phyloP scores from a whole-genome alignment of 2,329 filamentous ascomycete species.

The Apiospora hydei region DNA sequence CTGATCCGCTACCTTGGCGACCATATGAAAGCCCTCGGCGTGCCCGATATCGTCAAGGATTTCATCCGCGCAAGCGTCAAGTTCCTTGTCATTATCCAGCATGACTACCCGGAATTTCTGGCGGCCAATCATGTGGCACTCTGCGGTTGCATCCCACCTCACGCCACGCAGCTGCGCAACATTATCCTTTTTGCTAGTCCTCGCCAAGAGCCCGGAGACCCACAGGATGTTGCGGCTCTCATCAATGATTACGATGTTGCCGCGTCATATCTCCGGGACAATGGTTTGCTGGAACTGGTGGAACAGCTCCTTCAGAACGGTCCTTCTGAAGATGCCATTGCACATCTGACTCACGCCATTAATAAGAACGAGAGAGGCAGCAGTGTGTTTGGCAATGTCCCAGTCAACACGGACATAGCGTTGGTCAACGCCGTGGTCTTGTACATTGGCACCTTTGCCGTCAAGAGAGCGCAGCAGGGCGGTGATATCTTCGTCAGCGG shows the following conservation, averaged over 20 bases:
- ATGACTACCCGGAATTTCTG: conserved; percentile 94
- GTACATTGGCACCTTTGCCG: conserved; percentile 79
- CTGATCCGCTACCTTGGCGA: conserved; percentile 79
- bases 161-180: conserved; percentile 88
- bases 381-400: conserved; percentile 71
- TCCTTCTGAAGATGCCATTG: conserved; percentile 74
- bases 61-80: conserved; percentile 86
- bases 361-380: conserved; percentile 64
- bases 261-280: conserved; percentile 60
- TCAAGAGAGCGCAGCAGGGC: conserved; percentile 65
- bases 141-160: conserved; percentile 80
- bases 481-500: conserved; percentile 69
- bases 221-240: conserved; percentile 80
- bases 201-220: conserved; percentile 75
- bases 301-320: conserved; percentile 67
- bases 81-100: conserved; percentile 83
- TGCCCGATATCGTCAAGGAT: conserved; percentile 76
- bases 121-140: conserved; percentile 86
- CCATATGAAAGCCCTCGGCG: conserved; percentile 76
- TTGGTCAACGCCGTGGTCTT: conserved; percentile 85
- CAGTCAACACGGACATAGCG: conserved; percentile 71
- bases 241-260: conserved; percentile 72
- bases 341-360: conserved; percentile 78
- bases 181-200: conserved; percentile 77
- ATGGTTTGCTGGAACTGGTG: conserved; percentile 65